Evolutionary conservation across 306 rosid species (phyloP), one percentile per base, ranked within the genome.

Genomic region (Lathyrus sativus): DNA sequence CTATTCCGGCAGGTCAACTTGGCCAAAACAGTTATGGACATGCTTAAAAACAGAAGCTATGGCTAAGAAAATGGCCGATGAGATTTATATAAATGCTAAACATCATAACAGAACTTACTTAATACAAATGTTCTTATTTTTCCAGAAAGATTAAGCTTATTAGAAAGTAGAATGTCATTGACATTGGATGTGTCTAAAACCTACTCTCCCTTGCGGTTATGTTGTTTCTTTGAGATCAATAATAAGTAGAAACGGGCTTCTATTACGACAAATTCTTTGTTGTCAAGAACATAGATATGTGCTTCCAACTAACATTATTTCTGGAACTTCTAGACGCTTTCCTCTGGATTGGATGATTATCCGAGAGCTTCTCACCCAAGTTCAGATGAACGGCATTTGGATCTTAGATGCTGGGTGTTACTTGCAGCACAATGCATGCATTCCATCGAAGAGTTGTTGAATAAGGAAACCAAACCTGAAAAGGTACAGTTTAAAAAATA

Each of bases 341-440:
- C 92, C 74, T 93, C 97, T 72, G 97, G 98, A 35, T 81, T 93
- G 75, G 98, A 93, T 85, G 98, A 93, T 79, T 93, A 90, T 80
- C 98, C 98, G 11, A 91, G 97, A 37, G 87, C 97, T 76, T 90
- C 98, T 37, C 98, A 93, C 77, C 97, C 98, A 50, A 84, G 79
- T 72, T 77, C 60, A 59, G 98, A 93, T 76, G 98, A 93, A 62
- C 91, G 84, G 37, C 98, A 93, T 56, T 11, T 93, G 75, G 98
- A 90, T 84, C 93, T 93, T 68, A 86, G 98, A 70, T 90, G 93
- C 74, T 93, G 98, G 97, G 88, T 93, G 96, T 84, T 80, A 67
- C 95, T 93, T 77, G 98, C 95, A 53, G 88, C 98, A 26, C 86
- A 86, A 45, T 91, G 96, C 73, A 72, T 91, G 93, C 85, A 68